Percentiles rank a stretch among this genome's conserved stretches.
Conservation (phyloP, 2,329 filamentous ascomycete genomes). For the Xylaria sp. region DNA sequence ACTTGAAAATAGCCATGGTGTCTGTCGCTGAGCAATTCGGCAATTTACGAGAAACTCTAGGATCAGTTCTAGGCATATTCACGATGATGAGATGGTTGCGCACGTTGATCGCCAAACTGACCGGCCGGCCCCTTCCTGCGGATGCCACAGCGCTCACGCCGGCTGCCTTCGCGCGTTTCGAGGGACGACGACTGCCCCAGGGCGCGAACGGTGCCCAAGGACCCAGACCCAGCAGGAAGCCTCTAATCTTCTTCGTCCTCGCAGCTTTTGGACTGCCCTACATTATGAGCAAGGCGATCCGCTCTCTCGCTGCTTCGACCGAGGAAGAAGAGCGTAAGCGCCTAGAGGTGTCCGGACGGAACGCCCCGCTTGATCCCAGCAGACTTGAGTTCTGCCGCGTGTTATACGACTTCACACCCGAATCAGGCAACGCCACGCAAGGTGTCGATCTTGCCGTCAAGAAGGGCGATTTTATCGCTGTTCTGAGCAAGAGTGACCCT, state of each 20-base stretch:
- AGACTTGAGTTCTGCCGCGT: conserved; percentile 97
- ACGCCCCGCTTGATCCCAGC: conserved; percentile 72
- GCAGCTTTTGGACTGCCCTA: conserved; percentile 96
- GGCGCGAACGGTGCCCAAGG: conserved; percentile 64
- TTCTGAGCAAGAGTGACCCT: conserved; percentile 89
- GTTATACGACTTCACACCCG: conserved; percentile 90
- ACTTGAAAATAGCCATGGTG: conserved; percentile 74
- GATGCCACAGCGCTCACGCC: conserved; percentile 87
- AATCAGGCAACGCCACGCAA: conserved; percentile 60
- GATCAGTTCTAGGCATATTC: conserved; percentile 93
- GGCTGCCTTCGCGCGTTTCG: conserved; percentile 86
- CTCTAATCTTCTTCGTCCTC: conserved; percentile 91
- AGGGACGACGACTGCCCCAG: conserved; percentile 61
- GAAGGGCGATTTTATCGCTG: conserved; percentile 94
- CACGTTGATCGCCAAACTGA: conserved; percentile 87
- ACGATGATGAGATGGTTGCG: conserved; percentile 94
- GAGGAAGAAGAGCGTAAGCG: conserved; percentile 77
- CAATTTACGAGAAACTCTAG: conserved; percentile 88
- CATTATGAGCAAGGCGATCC: conserved; percentile 95
- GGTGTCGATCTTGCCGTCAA: conserved; percentile 89
- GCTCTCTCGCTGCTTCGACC: conserved; percentile 77
- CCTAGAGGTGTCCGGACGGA: conserved; percentile 55
- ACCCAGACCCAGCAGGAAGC: conserved; percentile 85
- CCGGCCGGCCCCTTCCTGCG: conserved; percentile 85
- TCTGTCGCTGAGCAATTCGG: conserved; percentile 97